Conservation (phyloP, 345 rosid species). For the Citrus australasica region DNA sequence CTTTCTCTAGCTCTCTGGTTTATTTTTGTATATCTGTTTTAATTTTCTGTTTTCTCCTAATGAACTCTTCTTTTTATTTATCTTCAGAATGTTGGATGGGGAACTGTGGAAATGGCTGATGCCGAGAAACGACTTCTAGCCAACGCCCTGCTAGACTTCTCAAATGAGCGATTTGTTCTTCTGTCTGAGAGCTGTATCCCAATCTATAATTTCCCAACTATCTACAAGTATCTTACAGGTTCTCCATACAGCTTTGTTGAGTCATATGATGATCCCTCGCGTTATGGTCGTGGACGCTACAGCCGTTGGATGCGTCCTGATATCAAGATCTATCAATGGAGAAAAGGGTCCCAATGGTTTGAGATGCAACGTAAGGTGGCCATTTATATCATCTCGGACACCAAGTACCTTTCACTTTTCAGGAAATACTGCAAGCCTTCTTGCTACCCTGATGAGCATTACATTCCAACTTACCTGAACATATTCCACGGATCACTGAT, state of each 20-base stretch:
- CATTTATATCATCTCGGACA: slow-evolving; percentile 56
- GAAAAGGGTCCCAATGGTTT: slow-evolving; percentile 96
- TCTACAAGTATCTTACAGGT: slow-evolving; percentile 67
- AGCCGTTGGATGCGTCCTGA: slow-evolving; percentile 80
- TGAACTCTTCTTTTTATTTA: background rate
- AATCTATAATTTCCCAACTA: slow-evolving; percentile 67
- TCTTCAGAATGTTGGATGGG: slow-evolving; percentile 79
- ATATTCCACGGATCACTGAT: slow-evolving; percentile 70
- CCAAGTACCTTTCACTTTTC: slow-evolving; percentile 63
- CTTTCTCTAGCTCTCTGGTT: background rate
- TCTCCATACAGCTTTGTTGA: slow-evolving; percentile 80
- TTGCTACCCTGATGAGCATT: slow-evolving; percentile 95
- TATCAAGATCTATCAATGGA: slow-evolving; percentile 77
- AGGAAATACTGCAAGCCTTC: slow-evolving; percentile 78
- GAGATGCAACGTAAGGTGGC: slow-evolving; percentile 77
- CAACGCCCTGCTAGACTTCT: slow-evolving; percentile 79
- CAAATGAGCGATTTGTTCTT: slow-evolving; percentile 84
- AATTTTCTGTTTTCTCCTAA: background rate
- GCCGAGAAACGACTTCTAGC: slow-evolving; percentile 94
- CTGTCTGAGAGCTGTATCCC: slow-evolving; percentile 98
- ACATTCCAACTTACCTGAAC: slow-evolving; percentile 75
- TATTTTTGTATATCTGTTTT: background rate
- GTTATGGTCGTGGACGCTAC: slow-evolving; percentile 93
- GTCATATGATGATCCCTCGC: slow-evolving; percentile 82
- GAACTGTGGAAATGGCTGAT: slow-evolving; percentile 58